Percentiles rank a stretch among this genome's conserved stretches.
Evolutionary conservation across 208 protist genomes (phyloP).

Genomic region (Endotrypanum monterogeii): DNA sequence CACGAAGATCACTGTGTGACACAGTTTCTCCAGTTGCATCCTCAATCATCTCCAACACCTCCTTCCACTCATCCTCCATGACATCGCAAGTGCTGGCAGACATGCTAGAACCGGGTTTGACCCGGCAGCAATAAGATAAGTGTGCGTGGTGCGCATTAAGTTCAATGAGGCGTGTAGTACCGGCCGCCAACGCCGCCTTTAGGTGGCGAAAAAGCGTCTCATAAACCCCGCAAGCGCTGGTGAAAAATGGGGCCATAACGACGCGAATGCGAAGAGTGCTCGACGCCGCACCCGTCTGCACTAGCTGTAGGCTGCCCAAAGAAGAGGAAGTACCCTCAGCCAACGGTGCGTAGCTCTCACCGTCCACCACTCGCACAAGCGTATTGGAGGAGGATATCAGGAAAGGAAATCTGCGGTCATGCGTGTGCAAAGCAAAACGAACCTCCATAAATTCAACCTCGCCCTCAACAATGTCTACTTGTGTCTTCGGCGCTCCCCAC

Average conservation of each 20-base stretch:
- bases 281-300: slow-evolving; percentile 17
- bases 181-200: slow-evolving; percentile 6
- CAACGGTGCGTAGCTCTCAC: slow-evolving; percentile 18
- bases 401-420: slow-evolving; percentile 9
- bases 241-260: slow-evolving; percentile 16
- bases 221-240: slow-evolving; percentile 24
- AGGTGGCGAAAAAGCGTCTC: slow-evolving; percentile 23
- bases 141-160: slow-evolving; percentile 34
- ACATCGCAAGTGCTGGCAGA: neutral
- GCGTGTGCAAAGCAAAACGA: slow-evolving; percentile 25
- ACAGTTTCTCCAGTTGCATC: slow-evolving; percentile 44
- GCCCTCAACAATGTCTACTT: slow-evolving; percentile 15
- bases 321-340: neutral
- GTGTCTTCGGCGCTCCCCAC: slow-evolving; percentile 2
- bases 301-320: neutral
- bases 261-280: slow-evolving; percentile 21
- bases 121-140: slow-evolving; percentile 33
- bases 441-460: slow-evolving; percentile 17
- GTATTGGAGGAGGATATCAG: slow-evolving; percentile 12
- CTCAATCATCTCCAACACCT: slow-evolving; percentile 54
- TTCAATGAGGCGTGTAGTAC: slow-evolving; percentile 28
- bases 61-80: slow-evolving; percentile 20
- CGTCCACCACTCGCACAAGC: slow-evolving; percentile 14
- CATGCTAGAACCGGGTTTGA: neutral
- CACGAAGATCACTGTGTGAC: slow-evolving; percentile 20